Percentiles rank a stretch among this genome's conserved stretches.
Evolutionary conservation across 1,139 yeast species (phyloP).

Genomic region (Yamadazyma siamensis): DNA sequence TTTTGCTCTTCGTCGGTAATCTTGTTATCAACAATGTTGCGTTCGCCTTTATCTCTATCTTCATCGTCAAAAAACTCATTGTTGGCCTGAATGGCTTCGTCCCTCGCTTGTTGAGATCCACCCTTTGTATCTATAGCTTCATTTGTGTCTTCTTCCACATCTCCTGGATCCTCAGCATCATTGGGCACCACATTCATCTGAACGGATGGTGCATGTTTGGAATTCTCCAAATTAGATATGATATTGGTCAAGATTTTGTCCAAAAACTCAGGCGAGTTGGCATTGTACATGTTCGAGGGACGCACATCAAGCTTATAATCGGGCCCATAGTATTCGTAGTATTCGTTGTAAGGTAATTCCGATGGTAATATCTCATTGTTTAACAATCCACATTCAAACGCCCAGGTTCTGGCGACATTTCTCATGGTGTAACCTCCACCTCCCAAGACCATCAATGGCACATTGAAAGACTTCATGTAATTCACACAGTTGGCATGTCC

Average conservation of each 20-base stretch:
- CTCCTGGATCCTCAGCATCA: constrained; percentile 82
- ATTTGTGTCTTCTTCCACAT: constrained; percentile 68
- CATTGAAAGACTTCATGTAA: constrained; percentile 77
- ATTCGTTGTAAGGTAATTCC: constrained; percentile 92
- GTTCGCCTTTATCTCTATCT: constrained; percentile 47
- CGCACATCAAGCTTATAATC: constrained; percentile 91
- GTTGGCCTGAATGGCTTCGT: constrained; percentile 62
- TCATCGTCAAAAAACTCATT: constrained; percentile 68
- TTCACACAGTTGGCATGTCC: constrained; percentile 97
- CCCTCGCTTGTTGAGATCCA: constrained; percentile 83
- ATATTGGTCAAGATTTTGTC: constrained; percentile 81
- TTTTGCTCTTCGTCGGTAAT: constrained; percentile 36
- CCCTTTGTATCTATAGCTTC: constrained; percentile 86
- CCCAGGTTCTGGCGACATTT: constrained; percentile 95
- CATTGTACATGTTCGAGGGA: constrained; percentile 95
- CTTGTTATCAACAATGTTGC: constrained; percentile 19
- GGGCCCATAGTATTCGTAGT: constrained; percentile 96
- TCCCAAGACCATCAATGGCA: constrained; percentile 88
- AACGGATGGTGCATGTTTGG: constrained; percentile 93
- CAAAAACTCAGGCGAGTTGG: constrained; percentile 89
- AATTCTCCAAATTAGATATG: constrained; percentile 73
- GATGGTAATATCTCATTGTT: constrained; percentile 75
- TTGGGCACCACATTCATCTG: constrained; percentile 89
- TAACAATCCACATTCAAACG: constrained; percentile 86
- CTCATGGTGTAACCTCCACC: constrained; percentile 99